Evolutionary conservation across 495 filamentous ascomycete genomes (phyloP).

Genomic region (Penicillium fimorum): DNA sequence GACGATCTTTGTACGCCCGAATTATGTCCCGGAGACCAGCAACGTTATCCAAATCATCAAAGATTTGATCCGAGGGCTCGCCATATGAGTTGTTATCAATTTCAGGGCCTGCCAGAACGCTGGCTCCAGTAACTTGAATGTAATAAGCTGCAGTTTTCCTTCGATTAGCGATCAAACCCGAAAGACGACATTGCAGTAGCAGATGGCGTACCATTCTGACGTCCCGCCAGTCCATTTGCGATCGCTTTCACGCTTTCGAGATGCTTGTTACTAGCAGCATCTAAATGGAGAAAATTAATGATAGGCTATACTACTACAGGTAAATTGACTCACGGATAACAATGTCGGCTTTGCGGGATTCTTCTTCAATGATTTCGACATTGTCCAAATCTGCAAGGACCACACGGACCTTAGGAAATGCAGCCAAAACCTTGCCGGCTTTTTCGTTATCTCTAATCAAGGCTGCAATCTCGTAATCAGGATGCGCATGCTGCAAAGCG

Average conservation of each 20-base stretch:
- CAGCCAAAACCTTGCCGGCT: slow-evolving; percentile 53
- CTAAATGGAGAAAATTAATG: background rate
- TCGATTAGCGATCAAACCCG: background rate
- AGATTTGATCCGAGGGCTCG: slow-evolving; percentile 6
- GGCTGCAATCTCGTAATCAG: slow-evolving; percentile 57
- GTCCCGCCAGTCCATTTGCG: slow-evolving; percentile 5
- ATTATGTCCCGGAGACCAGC: slow-evolving; percentile 1
- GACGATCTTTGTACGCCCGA: slow-evolving; percentile 1
- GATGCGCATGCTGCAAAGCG: slow-evolving; percentile 51
- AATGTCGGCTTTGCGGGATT: slow-evolving; percentile 45
- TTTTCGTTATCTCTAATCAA: slow-evolving; percentile 41
- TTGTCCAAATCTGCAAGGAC: slow-evolving; percentile 47
- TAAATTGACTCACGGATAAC: slow-evolving; percentile 30
- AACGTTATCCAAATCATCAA: slow-evolving; percentile 8
- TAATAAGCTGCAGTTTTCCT: slow-evolving; percentile 1
- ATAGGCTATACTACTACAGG: background rate
- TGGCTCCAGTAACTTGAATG: slow-evolving; percentile 8
- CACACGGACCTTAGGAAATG: slow-evolving; percentile 44
- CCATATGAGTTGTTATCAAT: slow-evolving; percentile 6
- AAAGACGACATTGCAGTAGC: background rate
- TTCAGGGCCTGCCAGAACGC: slow-evolving; percentile 4
- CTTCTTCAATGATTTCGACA: slow-evolving; percentile 34
- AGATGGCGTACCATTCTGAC: slow-evolving; percentile 4
- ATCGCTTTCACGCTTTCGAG: slow-evolving; percentile 9
- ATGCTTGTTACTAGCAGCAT: slow-evolving; percentile 10